A percentile compares a stretch with the other conserved stretches of the same genome.
Evolutionary conservation across 257 asterid species (phyloP).

Genomic region (Verbascum thapsus): DNA sequence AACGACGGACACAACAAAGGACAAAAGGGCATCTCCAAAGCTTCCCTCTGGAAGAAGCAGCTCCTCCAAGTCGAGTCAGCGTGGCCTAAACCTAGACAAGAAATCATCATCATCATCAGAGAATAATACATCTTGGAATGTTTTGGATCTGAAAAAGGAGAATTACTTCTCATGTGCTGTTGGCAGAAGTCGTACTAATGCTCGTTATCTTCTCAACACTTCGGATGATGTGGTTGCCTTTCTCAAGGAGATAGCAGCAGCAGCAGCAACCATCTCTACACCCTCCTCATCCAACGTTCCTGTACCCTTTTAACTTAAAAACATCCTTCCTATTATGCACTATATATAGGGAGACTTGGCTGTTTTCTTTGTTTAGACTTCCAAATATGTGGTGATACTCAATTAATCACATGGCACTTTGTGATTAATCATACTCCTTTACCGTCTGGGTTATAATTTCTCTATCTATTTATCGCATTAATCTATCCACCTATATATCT

Average conservation of each 20-base stretch:
- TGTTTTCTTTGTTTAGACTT: too few relatives aligned
- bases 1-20: conserved; percentile 53
- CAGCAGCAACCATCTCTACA: conserved; percentile 30
- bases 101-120: conserved; percentile 34
- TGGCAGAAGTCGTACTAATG: conserved; percentile 76
- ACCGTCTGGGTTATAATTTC: too few relatives aligned
- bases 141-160: conserved; percentile 89
- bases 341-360: too few relatives aligned
- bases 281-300: conserved; percentile 17
- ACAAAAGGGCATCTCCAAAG: conserved; percentile 48
- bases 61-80: conserved; percentile 45
- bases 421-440: too few relatives aligned
- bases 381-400: too few relatives aligned
- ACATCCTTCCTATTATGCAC: too few relatives aligned
- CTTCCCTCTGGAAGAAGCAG: conserved; percentile 41
- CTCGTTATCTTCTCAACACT: conserved; percentile 66
- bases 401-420: too few relatives aligned
- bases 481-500: too few relatives aligned
- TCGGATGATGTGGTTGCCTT: conserved; percentile 70
- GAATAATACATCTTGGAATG: conserved; percentile 61
- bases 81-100: conserved; percentile 37
- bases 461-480: too few relatives aligned
- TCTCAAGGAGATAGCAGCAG: conserved; percentile 59
- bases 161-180: conserved; percentile 95
- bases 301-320: too few relatives aligned